A percentile compares a stretch with the other conserved stretches of the same genome.
Evolutionary conservation across 371 early-diverging fungal species (phyloP).

Genomic region (Lichtheimia hyalospora): DNA sequence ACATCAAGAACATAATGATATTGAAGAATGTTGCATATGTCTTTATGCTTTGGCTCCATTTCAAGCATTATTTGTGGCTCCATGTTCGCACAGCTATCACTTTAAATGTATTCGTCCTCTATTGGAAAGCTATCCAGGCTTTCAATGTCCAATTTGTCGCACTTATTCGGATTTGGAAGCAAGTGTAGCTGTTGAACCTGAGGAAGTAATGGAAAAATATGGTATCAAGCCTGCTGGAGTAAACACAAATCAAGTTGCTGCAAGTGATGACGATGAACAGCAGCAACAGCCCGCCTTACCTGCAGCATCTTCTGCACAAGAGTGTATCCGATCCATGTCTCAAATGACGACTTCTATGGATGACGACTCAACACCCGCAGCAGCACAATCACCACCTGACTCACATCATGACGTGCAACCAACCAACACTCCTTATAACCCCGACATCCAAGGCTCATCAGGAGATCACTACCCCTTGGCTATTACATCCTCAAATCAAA

Average conservation of each 20-base stretch:
- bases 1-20: constrained; percentile 5
- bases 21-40: constrained; percentile 94
- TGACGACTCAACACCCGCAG: no score
- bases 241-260: background rate
- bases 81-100: constrained; percentile 94
- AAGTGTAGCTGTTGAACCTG: constrained; percentile 74
- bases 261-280: background rate
- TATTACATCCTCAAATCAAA: no score
- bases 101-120: constrained; percentile 90
- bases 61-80: constrained; percentile 93
- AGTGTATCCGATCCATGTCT: no score
- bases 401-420: no score
- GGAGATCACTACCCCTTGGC: no score
- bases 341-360: no score
- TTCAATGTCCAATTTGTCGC: constrained; percentile 93
- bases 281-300: background rate
- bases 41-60: constrained; percentile 85
- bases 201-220: constrained; percentile 44
- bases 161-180: constrained; percentile 92
- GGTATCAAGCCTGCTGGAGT: constrained; percentile 12
- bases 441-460: no score
- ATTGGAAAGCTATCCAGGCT: constrained; percentile 73
- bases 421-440: no score
- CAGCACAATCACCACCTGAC: no score
- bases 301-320: no score